Evolutionary conservation across 2,329 filamentous ascomycete genomes (phyloP).

Genomic region (Fusarium multiceps): DNA sequence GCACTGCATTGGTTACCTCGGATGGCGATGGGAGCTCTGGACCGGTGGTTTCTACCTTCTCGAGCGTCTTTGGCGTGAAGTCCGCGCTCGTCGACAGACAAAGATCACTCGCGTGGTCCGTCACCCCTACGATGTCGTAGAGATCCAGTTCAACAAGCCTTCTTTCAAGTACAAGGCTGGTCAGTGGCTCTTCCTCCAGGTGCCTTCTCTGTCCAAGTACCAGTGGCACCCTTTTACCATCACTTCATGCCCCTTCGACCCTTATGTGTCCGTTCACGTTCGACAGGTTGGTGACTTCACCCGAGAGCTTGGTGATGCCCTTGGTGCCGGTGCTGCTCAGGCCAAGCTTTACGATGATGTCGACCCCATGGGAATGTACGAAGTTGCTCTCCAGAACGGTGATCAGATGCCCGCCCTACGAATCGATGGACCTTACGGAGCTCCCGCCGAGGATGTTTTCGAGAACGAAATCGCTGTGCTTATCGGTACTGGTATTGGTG

Average conservation of each 20-base stretch:
- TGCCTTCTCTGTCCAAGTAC: conserved; percentile 85
- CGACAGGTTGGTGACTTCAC: conserved; percentile 98
- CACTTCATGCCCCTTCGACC: conserved; percentile 95
- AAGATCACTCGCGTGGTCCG: conserved; percentile 93
- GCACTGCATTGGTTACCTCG: conserved; percentile 94
- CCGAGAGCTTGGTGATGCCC: conserved; percentile 87
- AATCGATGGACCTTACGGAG: conserved; percentile 95
- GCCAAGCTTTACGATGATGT: conserved; percentile 90
- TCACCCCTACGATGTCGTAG: conserved; percentile 96
- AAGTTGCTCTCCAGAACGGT: conserved; percentile 92
- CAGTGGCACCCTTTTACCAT: conserved; percentile 99
- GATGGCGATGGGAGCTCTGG: conserved; percentile 96
- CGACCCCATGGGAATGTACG: conserved; percentile 96
- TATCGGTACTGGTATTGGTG: conserved; percentile 87
- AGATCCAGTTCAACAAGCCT: conserved; percentile 96
- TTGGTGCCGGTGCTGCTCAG: conserved; percentile 91
- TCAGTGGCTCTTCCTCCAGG: conserved; percentile 97
- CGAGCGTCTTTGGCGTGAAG: conserved; percentile 91
- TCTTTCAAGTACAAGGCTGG: conserved; percentile 98
- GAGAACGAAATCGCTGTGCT: conserved; percentile 89
- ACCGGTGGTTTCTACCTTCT: conserved; percentile 86
- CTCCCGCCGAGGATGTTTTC: conserved; percentile 97
- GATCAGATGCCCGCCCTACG: conserved; percentile 90
- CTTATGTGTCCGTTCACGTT: conserved; percentile 93
- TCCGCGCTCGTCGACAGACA: conserved; percentile 84